Base-by-base conservation (phyloP, 164 flowering plant species). In the Stephania cephalantha region DNA sequence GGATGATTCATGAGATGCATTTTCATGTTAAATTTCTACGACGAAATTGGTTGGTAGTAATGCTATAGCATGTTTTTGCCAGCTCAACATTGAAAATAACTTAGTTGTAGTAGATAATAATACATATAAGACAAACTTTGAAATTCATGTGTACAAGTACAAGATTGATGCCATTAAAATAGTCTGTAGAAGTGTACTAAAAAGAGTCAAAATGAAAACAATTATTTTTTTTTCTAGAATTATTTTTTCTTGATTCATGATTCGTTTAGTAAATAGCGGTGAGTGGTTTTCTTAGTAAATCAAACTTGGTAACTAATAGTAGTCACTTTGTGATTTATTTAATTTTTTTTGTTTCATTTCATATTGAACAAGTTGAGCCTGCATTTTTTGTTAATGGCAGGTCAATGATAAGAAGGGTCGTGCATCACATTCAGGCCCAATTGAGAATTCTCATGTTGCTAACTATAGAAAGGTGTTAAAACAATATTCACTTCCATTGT, bases 391-490 rank as follows among this genome's bases (percentile, higher is more conserved):
- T 66, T 78, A 74, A 55, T 18, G 85, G 76, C 90, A 90, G 97
- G 81, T 61, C 68, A 79, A 78, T 71, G 87, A 82, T 44, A 86
- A 85, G 77, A 87, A 81, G 76, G 64, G 72, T 31, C 78, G 84
- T 68, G 82, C 86, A 46, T 71, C 81, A 71, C 72, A 6, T 70
- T 80, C 74, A 80, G 98, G 98, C 10, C 99, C 97, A 46, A 81
- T 63, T 61, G 97, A 96, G 78, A 94, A 96, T 83, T 79, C 88
- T 73, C 91, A 87, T 79, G 98, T 88, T 77, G 85, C 87, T 31
- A 83, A 80, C 35, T 93, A 88, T 74, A 88, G 82, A 78, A 77
- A 78, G 81, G 92, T 87, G 44, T 50, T 89, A 83, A 20, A 73
- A 52, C 85, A 79, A 70, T 89, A 75, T 84, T 90, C 97, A 3